Conservation (phyloP, 495 filamentous ascomycete genomes). For the Penicillium fimorum region DNA sequence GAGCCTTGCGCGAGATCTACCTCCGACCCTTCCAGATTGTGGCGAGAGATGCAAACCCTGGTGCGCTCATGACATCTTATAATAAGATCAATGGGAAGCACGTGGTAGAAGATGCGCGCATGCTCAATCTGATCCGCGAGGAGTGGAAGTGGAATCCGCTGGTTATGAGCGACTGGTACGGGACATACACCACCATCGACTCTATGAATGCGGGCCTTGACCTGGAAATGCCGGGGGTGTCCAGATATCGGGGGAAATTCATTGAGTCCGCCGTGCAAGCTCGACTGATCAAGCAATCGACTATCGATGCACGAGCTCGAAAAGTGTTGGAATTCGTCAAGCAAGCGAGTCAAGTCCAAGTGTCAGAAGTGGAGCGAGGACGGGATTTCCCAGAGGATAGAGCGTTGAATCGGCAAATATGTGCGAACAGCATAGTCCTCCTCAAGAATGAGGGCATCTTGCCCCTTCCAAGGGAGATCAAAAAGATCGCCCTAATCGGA, state of each 20-base stretch:
- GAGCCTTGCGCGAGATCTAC: slow-evolving; percentile 72
- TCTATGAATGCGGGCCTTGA: slow-evolving; percentile 63
- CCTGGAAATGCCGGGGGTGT: slow-evolving; percentile 68
- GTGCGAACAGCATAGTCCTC: slow-evolving; percentile 65
- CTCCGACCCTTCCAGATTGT: slow-evolving; percentile 70
- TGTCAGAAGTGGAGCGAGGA: slow-evolving; percentile 47
- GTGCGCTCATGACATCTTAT: slow-evolving; percentile 71
- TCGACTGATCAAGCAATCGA: slow-evolving; percentile 52
- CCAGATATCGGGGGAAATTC: slow-evolving; percentile 50
- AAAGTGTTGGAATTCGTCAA: slow-evolving; percentile 56
- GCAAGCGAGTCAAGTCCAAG: slow-evolving; percentile 47
- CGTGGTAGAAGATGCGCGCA: slow-evolving; percentile 56
- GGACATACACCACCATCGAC: slow-evolving; percentile 61
- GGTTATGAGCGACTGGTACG: slow-evolving; percentile 41
- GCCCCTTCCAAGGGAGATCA: slow-evolving; percentile 55
- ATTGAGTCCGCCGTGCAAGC: slow-evolving; percentile 51
- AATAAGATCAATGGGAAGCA: slow-evolving; percentile 72
- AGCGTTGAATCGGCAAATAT: slow-evolving; percentile 56
- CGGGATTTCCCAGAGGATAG: slow-evolving; percentile 61
- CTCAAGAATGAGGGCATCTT: slow-evolving; percentile 70
- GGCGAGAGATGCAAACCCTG: slow-evolving; percentile 57
- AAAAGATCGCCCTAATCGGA: slow-evolving; percentile 70
- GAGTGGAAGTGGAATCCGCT: slow-evolving; percentile 63
- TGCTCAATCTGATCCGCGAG: slow-evolving; percentile 59
- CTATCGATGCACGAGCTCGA: slow-evolving; percentile 55